Base-by-base conservation (phyloP, 169 alveolate genomes). In the Plasmodium gonderi region DNA sequence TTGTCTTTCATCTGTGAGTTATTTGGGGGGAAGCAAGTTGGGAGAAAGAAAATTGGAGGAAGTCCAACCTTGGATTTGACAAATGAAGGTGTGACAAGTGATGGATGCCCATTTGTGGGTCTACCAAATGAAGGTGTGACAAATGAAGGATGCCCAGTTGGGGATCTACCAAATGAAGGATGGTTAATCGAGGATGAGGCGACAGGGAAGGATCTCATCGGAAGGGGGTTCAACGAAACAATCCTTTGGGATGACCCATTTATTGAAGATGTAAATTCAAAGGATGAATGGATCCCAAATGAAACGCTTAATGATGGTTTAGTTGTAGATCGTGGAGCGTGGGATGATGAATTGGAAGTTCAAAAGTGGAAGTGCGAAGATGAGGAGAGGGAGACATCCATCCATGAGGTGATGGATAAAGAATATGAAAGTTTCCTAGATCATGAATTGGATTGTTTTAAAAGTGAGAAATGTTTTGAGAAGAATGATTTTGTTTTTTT, bases 401-500 rank as follows among this genome's bases (percentile, higher is more conserved):
- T 54, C 6, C 69, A 54, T 4, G n/a, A 5, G 20, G 23, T 72
- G 5, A 8, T n/a, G 47, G 90, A 79, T 23, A 14, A 68, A 7
- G n/a, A 2, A 40, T 1, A 20, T 45, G 20, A 12, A 33, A 31
- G 33, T 42, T 5, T 14, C 3, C 12, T 12, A 26, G n/a, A 26
- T n/a, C 38, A 81, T 33, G 29, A 5, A 1, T 79, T 89, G 64
- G 91, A 89, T 38, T 23, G 36, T 91, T 83, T 91, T 72, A 54
- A 68, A 8, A 79, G 83, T 14, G 85, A 79, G 69, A 54, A 67
- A 26, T 6, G 82, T 33, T 83, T 83, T 5, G 87, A 82, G 36
- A 20, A 82, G n/a, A 89, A 33, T n/a, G 91, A 77, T 12, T 90
- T 90, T 77, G 83, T 60, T 5, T 90, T 78, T 78, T 90, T 77